These are phyloP conservation scores for Berberis thunbergii DNA, from an alignment of 164 flowering plant genomes.

Conservation along the genomic window DNA sequence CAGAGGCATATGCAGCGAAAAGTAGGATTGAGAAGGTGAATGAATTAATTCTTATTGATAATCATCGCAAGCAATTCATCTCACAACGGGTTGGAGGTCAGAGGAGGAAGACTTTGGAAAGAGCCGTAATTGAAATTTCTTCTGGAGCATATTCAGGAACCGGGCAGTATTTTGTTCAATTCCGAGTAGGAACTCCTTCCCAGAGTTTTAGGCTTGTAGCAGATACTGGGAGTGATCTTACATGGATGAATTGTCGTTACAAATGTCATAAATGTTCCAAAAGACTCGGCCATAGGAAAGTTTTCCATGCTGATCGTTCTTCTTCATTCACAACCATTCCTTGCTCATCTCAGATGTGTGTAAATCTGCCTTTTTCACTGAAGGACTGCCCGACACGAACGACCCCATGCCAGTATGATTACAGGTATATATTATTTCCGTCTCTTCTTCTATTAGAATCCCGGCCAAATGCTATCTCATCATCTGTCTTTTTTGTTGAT, in stretches of 20 bases:
- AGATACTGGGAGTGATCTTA: constrained; percentile 74
- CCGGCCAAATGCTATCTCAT: too few species aligned
- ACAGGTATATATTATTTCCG: constrained; percentile 26
- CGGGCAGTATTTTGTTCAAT: constrained; percentile 45
- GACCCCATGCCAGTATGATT: constrained; percentile 49
- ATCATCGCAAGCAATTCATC: constrained; percentile 9
- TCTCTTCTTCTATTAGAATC: background rate
- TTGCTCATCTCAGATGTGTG: constrained; percentile 38
- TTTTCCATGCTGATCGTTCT: constrained; percentile 32
- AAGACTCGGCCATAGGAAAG: constrained; percentile 4
- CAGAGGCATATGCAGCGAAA: background rate
- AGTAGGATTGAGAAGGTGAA: constrained; percentile 6
- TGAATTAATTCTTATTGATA: constrained; percentile 11
- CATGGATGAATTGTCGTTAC: constrained; percentile 61
- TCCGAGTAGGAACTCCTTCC: constrained; percentile 59
- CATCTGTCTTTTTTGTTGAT: too few species aligned
- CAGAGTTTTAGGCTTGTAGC: constrained; percentile 43
- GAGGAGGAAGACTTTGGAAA: background rate
- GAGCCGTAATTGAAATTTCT: constrained; percentile 19
- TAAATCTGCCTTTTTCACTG: constrained; percentile 33
- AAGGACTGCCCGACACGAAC: constrained; percentile 30
- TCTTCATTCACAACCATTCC: constrained; percentile 33
- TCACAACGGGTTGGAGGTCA: background rate
- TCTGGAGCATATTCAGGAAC: constrained; percentile 40
- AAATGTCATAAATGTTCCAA: constrained; percentile 12